Conservation (phyloP, 768 basidiomycete species). For the Sarcomyxa edulis region DNA sequence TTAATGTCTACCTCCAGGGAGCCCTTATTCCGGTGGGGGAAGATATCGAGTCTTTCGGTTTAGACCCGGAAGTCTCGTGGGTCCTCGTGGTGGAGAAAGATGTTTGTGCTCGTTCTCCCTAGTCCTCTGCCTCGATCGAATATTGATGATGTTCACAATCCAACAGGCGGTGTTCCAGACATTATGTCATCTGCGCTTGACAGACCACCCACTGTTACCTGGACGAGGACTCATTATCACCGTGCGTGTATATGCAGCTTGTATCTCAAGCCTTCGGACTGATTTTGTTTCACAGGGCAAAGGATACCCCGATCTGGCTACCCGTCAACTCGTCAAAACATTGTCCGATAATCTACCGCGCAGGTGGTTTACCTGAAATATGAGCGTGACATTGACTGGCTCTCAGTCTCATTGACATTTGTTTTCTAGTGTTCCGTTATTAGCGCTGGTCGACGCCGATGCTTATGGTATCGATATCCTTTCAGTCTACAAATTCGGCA, state of each 20-base stretch:
- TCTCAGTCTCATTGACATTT: constrained; percentile 2
- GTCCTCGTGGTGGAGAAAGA: constrained; percentile 94
- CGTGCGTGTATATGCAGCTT: constrained; percentile 37
- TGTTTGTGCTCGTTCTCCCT: constrained; percentile 30
- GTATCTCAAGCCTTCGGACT: no score
- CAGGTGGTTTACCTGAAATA: constrained; percentile 34
- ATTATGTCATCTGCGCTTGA: constrained; percentile 55
- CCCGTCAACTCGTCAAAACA: constrained; percentile 75
- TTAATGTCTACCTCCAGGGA: constrained; percentile 37
- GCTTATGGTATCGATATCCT: constrained; percentile 91
- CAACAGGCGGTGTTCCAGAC: constrained; percentile 91
- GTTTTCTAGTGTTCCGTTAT: constrained; percentile 59
- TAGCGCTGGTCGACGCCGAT: constrained; percentile 85
- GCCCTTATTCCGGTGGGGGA: constrained; percentile 75
- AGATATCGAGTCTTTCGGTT: constrained; percentile 58
- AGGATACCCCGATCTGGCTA: constrained; percentile 93
- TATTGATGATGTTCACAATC: background rate
- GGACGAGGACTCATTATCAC: constrained; percentile 77
- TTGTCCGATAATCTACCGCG: constrained; percentile 62
- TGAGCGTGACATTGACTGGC: background rate
- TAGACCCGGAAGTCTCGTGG: constrained; percentile 59
- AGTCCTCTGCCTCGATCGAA: background rate
- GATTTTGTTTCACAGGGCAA: constrained; percentile 77
- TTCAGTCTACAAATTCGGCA: constrained; percentile 83
- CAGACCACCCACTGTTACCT: constrained; percentile 40